Evolutionary conservation across 805 yeast genomes (phyloP), one percentile per base, ranked within the genome.

Genomic region (Cyberlindnera suaveolens): DNA sequence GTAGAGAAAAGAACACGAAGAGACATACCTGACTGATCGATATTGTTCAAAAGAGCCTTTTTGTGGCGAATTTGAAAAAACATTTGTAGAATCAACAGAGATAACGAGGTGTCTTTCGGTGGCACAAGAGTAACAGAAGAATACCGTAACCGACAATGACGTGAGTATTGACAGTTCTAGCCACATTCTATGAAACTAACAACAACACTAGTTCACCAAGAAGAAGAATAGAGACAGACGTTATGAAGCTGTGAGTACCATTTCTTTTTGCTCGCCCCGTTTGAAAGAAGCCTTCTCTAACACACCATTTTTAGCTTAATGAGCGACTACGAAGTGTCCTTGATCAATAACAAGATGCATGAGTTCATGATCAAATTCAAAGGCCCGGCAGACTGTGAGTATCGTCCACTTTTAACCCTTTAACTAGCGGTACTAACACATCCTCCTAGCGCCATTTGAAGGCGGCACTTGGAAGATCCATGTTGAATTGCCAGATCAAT

Each of bases 401-500:
- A 43, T 34, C 4, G 3, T 9, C 23, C 27, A 33, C 6, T n/a
- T 20, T 29, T 8, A 10, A 14, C 33, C 15, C 18, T 31, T 27
- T 16, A 9, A 10, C 11, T 11, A 16, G 9, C 8, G 15, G 19
- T 26, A 41, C 45, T 41, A 39, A 46, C 42, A 16, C 27, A 14
- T 17, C 20, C 27, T 23, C 27, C 10, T 31, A 67, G 70, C 98
- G 1, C 95, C 96, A 5, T 91, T 89, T 62, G 87, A 83, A 53
- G 86, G 85, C 1, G 98, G 98, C 0, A 68, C 74, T 3, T 91
- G 98, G 97, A 81, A 82, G 58, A 71, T 91, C 30, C 88, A 88
- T 56, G 97, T 91, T 15, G 97, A 91, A 59, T 70, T 91, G 45
- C 98, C 98, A 2, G 95, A 87, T 58, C 95, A 86, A 58, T 91